These are phyloP conservation scores for Arthrobotrys sphaeroides DNA, from an alignment of 2,329 filamentous ascomycete genomes.

Conservation along the genomic window DNA sequence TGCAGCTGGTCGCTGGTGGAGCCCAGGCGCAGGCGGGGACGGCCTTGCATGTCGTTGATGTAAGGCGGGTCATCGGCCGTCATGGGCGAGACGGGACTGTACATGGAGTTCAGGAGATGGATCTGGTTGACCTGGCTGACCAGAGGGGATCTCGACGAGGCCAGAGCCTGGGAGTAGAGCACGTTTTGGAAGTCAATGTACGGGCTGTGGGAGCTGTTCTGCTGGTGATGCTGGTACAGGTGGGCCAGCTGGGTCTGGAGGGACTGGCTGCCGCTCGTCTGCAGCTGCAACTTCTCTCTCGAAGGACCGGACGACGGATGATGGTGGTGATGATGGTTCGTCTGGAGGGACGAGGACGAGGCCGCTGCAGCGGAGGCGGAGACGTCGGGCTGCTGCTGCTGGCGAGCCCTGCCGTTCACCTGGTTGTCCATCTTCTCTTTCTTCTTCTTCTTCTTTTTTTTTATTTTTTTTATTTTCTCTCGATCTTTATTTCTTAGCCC, in stretches of 20 bases:
- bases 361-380: constrained; percentile 28
- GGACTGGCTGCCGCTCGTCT: constrained; percentile 20
- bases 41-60: constrained; percentile 1
- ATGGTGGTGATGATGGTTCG: too few relatives aligned
- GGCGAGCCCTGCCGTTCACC: constrained; percentile 14
- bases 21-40: not conserved
- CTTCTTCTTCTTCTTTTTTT: not conserved
- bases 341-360: constrained; percentile 34
- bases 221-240: constrained; percentile 45
- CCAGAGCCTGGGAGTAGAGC: constrained; percentile 24
- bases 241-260: constrained; percentile 42
- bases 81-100: constrained; percentile 34
- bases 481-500: constrained; percentile 11
- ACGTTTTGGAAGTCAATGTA: constrained; percentile 51
- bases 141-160: not conserved
- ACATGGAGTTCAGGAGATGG: constrained; percentile 3
- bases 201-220: constrained; percentile 22
- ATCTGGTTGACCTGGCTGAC: not conserved
- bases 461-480: constrained; percentile 47
- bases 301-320: not conserved
- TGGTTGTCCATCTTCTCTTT: too few relatives aligned
- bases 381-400: constrained; percentile 15
- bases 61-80: not conserved
- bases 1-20: not conserved
- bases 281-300: constrained; percentile 15